These are phyloP conservation scores for Pleodorina starrii DNA, from an alignment of 139 green algal species.

Conservation along the genomic window DNA sequence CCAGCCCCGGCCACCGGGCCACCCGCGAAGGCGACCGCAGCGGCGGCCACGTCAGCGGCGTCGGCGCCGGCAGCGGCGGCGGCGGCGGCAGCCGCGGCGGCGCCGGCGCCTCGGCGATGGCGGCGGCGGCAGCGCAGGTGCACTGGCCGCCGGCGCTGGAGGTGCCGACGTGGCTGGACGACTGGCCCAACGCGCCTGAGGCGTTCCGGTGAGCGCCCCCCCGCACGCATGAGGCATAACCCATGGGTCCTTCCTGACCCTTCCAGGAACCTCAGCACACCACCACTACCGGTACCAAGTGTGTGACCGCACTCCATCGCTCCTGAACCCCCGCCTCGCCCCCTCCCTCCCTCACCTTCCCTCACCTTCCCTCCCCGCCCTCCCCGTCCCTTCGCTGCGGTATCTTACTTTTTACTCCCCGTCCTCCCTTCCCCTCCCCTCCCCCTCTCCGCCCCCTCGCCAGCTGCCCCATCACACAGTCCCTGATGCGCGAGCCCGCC, in stretches of 20 bases:
- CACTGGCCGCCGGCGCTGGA: slow-evolving; percentile 67
- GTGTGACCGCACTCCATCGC: too few relatives aligned
- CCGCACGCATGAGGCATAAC: too few relatives aligned
- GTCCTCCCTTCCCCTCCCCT: too few relatives aligned
- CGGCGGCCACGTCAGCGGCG: neutral
- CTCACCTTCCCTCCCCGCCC: too few relatives aligned
- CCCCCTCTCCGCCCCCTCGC: neutral
- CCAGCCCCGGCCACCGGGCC: neutral
- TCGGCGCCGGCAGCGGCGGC: neutral
- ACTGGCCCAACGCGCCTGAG: slow-evolving; percentile 55
- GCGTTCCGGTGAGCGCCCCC: slow-evolving; percentile 58
- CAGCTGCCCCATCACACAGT: slow-evolving; percentile 42
- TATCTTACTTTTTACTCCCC: too few relatives aligned
- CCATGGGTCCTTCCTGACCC: too few relatives aligned
- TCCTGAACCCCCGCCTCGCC: too few relatives aligned
- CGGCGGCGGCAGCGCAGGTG: slow-evolving; percentile 38
- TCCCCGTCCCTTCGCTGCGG: too few relatives aligned
- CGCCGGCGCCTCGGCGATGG: neutral
- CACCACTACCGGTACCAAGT: too few relatives aligned
- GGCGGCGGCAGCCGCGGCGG: neutral
- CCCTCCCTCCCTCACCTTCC: too few relatives aligned
- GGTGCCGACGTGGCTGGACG: slow-evolving; percentile 62
- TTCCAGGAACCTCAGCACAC: too few relatives aligned
- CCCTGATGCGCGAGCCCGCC: slow-evolving; percentile 69
- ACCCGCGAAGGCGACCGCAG: neutral